Conservation (phyloP, 345 rosid species). For the Pseudoturritis turrita region DNA sequence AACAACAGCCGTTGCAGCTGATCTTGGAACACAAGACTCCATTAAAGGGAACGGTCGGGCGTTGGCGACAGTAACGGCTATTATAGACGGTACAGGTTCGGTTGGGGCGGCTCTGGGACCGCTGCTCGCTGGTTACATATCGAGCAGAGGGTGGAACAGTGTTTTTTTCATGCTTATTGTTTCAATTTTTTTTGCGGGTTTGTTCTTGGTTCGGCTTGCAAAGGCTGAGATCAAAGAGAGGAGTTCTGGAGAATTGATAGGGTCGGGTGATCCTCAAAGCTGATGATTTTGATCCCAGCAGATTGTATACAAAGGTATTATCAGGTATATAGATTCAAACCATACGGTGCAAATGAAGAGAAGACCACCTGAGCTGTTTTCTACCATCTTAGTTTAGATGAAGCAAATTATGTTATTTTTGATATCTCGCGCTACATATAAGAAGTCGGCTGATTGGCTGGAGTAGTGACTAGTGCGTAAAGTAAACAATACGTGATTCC, state of each 20-base stretch:
- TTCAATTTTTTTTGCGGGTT: constrained; percentile 48
- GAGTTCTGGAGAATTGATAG: neutral
- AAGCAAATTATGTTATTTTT: neutral
- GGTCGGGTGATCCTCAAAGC: neutral
- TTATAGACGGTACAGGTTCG: constrained; percentile 95
- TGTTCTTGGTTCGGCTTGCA: constrained; percentile 60
- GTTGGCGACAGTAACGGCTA: constrained; percentile 85
- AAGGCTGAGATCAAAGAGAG: constrained; percentile 46
- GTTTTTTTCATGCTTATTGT: constrained; percentile 72
- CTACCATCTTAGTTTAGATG: neutral
- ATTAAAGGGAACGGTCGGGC: constrained; percentile 77
- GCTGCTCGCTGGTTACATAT: constrained; percentile 76
- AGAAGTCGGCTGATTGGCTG: neutral
- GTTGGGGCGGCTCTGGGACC: constrained; percentile 94
- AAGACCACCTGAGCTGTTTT: neutral
- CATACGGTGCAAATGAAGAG: constrained; percentile 25
- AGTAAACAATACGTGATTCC: neutral
- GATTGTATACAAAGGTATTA: constrained; percentile 20
- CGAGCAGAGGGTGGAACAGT: constrained; percentile 79
- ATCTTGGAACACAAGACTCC: constrained; percentile 84
- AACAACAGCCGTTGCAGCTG: constrained; percentile 93
- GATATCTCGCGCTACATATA: neutral
- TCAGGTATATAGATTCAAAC: constrained; percentile 3
- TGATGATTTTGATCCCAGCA: constrained; percentile 27
- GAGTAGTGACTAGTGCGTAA: neutral